Base-by-base conservation (phyloP, 106 monocot species). In the Acanthochlamys bracteata region DNA sequence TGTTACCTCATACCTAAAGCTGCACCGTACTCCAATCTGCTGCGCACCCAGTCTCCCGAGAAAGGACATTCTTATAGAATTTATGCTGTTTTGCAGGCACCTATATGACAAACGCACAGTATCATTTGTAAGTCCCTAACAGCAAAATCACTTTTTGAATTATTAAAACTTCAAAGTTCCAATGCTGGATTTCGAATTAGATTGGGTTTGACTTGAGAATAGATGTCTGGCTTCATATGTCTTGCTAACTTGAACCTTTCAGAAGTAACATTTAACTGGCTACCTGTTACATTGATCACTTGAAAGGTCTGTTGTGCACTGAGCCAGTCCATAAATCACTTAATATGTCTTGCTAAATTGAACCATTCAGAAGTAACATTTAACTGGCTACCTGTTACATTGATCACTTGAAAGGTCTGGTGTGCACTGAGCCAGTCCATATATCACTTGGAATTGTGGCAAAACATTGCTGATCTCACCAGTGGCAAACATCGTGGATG, bases 371-470 rank as follows among this genome's bases (percentile, higher is more conserved):
- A n/a, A n/a, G n/a, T n/a, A n/a, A n/a, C n/a, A n/a, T n/a, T n/a
- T n/a, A n/a, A n/a, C n/a, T 33, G 33, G 6, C 33, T 3, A 49
- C 49, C 17, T 49, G 1, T 2, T 4, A 10, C 79, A 79, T 1
- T 47, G n/a, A 2, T 39, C 17, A 0, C 20, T 42, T 1, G 60
- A 15, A 20, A 74, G n/a, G 40, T 79, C 69, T 60, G 45, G 26
- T 1, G 65, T 70, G 70, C 79, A 79, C 70, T 74, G 70, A 13
- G 39, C 66, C 65, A 70, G 20, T 19, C 60, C 73, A 40, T 74
- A 79, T 7, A 79, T 27, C 23, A 17, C 61, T 17, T 40, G 45
- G 39, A 10, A 0, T 11, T 1, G 21, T 16, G 0, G 2, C 11
- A 23, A n/a, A 72, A 41, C n/a, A 24, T 55, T 24, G 53, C 1